Conservation (phyloP, 2,329 filamentous ascomycete genomes). For the Fragosphaeria purpurea region DNA sequence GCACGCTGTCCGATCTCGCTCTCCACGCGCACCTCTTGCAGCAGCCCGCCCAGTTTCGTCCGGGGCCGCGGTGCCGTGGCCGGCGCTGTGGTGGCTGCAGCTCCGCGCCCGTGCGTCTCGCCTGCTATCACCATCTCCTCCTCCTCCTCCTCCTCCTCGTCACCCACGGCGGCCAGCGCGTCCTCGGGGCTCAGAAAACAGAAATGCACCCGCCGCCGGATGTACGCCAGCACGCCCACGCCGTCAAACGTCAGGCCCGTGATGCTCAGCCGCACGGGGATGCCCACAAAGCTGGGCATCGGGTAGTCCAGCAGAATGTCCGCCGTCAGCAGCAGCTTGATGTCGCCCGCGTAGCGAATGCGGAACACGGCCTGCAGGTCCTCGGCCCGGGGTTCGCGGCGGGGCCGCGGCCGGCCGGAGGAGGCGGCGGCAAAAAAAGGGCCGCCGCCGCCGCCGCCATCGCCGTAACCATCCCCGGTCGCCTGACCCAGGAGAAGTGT, state of each 20-base stretch:
- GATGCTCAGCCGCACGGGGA: constrained; percentile 88
- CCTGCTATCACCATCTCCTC: constrained; percentile 24
- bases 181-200: constrained; percentile 93
- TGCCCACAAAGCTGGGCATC: constrained; percentile 95
- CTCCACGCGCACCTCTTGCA: constrained; percentile 92
- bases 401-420: background rate
- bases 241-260: constrained; percentile 93
- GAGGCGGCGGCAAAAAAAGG: no score
- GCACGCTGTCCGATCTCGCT: constrained; percentile 94
- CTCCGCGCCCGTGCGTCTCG: constrained; percentile 4
- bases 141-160: constrained; percentile 28
- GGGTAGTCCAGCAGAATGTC: constrained; percentile 96
- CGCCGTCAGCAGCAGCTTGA: constrained; percentile 80
- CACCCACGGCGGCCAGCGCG: constrained; percentile 60
- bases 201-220: constrained; percentile 80
- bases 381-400: constrained; percentile 63
- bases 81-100: constrained; percentile 15
- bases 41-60: constrained; percentile 55
- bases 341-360: constrained; percentile 78
- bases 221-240: constrained; percentile 83
- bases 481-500: constrained; percentile 5
- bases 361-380: constrained; percentile 90
- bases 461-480: constrained; percentile 9
- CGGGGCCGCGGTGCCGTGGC: background rate
- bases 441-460: constrained; percentile 4